Conservation (phyloP, 1,139 yeast genomes). For the Sugiyamaella japonica region DNA sequence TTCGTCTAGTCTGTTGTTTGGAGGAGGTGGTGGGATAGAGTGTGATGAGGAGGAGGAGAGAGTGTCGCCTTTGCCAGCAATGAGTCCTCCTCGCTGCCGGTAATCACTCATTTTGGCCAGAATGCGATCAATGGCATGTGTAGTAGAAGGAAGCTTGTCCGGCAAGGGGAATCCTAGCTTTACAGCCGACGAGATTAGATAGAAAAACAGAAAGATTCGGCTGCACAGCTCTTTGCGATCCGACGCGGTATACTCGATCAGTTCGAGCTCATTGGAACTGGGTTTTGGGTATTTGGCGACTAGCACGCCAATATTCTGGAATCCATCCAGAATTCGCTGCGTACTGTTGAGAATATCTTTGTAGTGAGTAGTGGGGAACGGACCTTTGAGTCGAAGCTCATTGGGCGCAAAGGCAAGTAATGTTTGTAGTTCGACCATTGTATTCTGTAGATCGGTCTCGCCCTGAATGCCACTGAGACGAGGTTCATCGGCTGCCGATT, state of each 20-base stretch:
- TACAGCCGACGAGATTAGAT: constrained; percentile 77
- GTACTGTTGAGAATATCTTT: constrained; percentile 54
- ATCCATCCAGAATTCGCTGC: constrained; percentile 68
- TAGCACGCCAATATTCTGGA: constrained; percentile 68
- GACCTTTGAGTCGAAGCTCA: constrained; percentile 74
- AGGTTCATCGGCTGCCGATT: constrained; percentile 21
- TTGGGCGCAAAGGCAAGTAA: constrained; percentile 70
- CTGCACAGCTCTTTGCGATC: constrained; percentile 72
- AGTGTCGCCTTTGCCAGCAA: not conserved
- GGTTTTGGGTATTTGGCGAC: constrained; percentile 61
- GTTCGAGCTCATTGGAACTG: constrained; percentile 55
- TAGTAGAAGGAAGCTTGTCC: constrained; percentile 73
- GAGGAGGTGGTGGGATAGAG: not conserved
- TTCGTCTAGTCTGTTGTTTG: constrained; percentile 35
- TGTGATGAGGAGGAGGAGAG: not conserved
- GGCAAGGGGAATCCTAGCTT: constrained; percentile 76
- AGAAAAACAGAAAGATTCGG: constrained; percentile 68
- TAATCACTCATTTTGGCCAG: constrained; percentile 53
- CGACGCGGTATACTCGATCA: constrained; percentile 53
- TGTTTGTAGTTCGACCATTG: constrained; percentile 62
- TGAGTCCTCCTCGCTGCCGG: constrained; percentile 28
- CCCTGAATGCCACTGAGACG: constrained; percentile 35
- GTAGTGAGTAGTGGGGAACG: constrained; percentile 60
- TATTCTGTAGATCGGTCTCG: constrained; percentile 45
- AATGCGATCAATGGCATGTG: constrained; percentile 70